Percentiles rank a stretch among this genome's conserved stretches.
phyloP scores from a whole-genome alignment of 2,329 filamentous ascomycete species.

The Sporothrix dimorphospora region DNA sequence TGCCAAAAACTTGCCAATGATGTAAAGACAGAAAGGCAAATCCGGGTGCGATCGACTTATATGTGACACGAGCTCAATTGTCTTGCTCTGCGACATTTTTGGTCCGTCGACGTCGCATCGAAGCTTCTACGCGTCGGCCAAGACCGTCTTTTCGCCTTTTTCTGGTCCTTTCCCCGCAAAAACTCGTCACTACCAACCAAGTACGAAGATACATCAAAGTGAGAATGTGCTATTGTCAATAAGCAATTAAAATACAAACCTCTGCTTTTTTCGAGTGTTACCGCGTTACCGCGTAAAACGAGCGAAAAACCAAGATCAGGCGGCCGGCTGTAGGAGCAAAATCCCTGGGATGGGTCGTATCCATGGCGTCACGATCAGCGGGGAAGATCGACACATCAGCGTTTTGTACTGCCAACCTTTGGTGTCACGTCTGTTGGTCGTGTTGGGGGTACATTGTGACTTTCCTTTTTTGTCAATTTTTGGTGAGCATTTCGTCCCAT shows the following conservation, averaged over 20 bases:
- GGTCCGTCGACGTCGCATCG: background rate
- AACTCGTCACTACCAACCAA: background rate
- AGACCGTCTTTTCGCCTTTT: background rate
- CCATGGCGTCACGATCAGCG: constrained; percentile 19
- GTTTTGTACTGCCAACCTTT: background rate
- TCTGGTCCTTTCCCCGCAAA: constrained; percentile 12
- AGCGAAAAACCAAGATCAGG: background rate
- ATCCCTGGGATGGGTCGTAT: background rate
- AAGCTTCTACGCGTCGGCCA: background rate
- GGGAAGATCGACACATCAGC: background rate
- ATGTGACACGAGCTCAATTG: background rate
- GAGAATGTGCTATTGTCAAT: background rate
- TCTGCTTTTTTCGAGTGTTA: background rate
- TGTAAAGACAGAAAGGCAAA: background rate
- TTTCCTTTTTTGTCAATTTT: background rate
- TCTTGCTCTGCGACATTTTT: background rate
- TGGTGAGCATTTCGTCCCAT: background rate
- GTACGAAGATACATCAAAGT: background rate
- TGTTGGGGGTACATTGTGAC: background rate
- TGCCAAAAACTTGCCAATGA: background rate
- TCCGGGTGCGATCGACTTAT: background rate
- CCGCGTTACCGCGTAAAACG: background rate
- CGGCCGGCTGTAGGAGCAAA: background rate
- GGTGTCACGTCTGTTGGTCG: too few relatives aligned
- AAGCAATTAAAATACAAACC: background rate